A percentile compares a stretch with the other conserved stretches of the same genome.
Evolutionary conservation across 2,329 filamentous ascomycete species (phyloP).

Genomic region (Mycocentrospora acerina): DNA sequence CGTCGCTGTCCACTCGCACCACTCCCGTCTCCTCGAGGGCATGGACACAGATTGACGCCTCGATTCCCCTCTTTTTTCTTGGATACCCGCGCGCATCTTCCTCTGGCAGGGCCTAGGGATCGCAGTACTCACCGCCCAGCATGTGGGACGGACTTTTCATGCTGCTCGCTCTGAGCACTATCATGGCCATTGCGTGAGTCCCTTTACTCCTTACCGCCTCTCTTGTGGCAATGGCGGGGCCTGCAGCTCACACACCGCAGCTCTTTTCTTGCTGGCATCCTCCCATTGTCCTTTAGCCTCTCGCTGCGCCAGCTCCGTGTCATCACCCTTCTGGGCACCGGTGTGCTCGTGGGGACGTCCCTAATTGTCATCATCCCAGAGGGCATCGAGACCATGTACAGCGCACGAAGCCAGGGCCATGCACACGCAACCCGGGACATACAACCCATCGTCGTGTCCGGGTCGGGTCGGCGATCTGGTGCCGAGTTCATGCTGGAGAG

Average conservation of each 20-base stretch:
- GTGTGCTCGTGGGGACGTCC: slow-evolving; percentile 90
- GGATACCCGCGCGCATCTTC: slow-evolving; percentile 16
- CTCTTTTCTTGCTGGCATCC: slow-evolving; percentile 87
- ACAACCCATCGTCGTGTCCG: slow-evolving; percentile 27
- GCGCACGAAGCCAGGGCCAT: slow-evolving; percentile 41
- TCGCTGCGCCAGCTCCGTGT: slow-evolving; percentile 84
- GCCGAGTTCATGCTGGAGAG: slow-evolving; percentile 25
- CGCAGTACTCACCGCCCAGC: slow-evolving; percentile 21
- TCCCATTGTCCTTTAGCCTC: slow-evolving; percentile 85
- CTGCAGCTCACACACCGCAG: slow-evolving; percentile 51
- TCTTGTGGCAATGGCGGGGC: too few species aligned
- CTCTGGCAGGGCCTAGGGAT: slow-evolving; percentile 9
- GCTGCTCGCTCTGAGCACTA: slow-evolving; percentile 63
- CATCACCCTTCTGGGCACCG: slow-evolving; percentile 89
- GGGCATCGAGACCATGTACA: slow-evolving; percentile 87
- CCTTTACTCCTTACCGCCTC: not conserved
- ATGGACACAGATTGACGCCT: slow-evolving; percentile 18
- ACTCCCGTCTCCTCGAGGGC: slow-evolving; percentile 4
- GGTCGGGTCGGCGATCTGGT: slow-evolving; percentile 28
- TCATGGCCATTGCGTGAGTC: slow-evolving; percentile 66
- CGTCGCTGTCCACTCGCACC: not conserved
- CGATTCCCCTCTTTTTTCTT: slow-evolving; percentile 9
- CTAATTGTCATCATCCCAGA: slow-evolving; percentile 98
- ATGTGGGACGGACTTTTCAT: slow-evolving; percentile 66
- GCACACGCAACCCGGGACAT: slow-evolving; percentile 23